A percentile compares a stretch with the other conserved stretches of the same genome.
Evolutionary conservation across 352 stramenopile species (phyloP).

Genomic region (Globisporangium emineosum): DNA sequence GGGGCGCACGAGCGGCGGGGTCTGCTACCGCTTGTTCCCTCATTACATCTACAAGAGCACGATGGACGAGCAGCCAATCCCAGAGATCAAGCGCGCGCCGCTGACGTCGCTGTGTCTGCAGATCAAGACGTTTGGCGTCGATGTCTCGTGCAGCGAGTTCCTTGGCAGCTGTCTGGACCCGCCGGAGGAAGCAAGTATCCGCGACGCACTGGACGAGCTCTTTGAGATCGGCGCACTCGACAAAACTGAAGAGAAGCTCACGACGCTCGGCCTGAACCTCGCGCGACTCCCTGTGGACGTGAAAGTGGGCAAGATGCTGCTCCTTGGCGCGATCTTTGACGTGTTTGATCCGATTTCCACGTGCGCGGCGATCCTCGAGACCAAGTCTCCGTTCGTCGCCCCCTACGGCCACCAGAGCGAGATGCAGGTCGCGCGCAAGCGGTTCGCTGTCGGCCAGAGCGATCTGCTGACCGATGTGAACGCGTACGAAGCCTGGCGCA

Average conservation of each 20-base stretch:
- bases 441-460: conserved; percentile 54
- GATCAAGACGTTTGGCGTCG: conserved; percentile 87
- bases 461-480: conserved; percentile 80
- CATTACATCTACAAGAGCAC: conserved; percentile 65
- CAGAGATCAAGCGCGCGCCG: conserved; percentile 95
- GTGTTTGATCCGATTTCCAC: conserved; percentile 76
- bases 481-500: conserved; percentile 64
- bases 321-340: conserved; percentile 93
- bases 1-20: conserved; percentile 89
- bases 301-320: conserved; percentile 95
- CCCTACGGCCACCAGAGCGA: conserved; percentile 67
- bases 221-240: conserved; percentile 86
- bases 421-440: conserved; percentile 59
- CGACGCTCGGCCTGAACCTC: conserved; percentile 91
- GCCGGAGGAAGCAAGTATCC: conserved; percentile 82
- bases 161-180: conserved; percentile 91
- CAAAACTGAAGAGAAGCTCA: conserved; percentile 74
- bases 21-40: conserved; percentile 89
- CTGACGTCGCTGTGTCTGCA: conserved; percentile 96
- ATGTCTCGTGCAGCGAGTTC: conserved; percentile 80
- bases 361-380: conserved; percentile 72
- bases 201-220: conserved; percentile 90
- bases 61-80: conserved; percentile 81
- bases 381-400: conserved; percentile 80
- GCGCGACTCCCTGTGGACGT: conserved; percentile 95